These are phyloP conservation scores for Emmonsiellopsis sp. DNA, from an alignment of 2,329 filamentous ascomycete species.

Conservation along the genomic window DNA sequence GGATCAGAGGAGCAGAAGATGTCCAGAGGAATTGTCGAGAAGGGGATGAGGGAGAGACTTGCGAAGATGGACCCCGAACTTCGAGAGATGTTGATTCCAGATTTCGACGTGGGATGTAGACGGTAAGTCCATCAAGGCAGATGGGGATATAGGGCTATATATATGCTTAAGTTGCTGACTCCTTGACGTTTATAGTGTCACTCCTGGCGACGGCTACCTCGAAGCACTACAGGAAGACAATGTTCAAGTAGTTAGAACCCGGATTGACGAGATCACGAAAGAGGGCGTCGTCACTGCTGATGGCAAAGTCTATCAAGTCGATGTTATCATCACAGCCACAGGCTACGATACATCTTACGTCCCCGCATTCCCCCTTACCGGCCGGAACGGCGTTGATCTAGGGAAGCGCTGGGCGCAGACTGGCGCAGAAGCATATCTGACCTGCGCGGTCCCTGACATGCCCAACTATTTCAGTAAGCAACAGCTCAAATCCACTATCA, in stretches of 20 bases:
- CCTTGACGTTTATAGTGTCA: constrained; percentile 15
- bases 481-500: not conserved
- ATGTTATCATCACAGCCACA: constrained; percentile 27
- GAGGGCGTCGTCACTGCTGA: constrained; percentile 12
- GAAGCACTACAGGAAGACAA: constrained; percentile 17
- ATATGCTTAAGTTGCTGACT: not conserved
- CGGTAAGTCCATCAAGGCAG: not conserved
- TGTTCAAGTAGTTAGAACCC: constrained; percentile 11
- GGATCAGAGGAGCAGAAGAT: constrained; percentile 6
- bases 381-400: constrained; percentile 1
- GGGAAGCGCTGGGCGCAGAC: constrained; percentile 4
- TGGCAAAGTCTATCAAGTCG: constrained; percentile 14
- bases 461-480: constrained; percentile 5
- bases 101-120: constrained; percentile 25
- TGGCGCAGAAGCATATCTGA: constrained; percentile 4
- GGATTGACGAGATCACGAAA: constrained; percentile 9
- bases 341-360: constrained; percentile 23
- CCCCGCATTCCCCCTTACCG: constrained; percentile 5
- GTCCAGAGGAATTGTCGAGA: not conserved
- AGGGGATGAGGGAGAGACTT: constrained; percentile 14
- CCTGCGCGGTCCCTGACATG: not conserved
- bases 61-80: constrained; percentile 13
- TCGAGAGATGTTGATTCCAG: constrained; percentile 22
- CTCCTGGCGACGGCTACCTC: constrained; percentile 26
- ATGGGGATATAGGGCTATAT: not conserved